A percentile compares a stretch with the other conserved stretches of the same genome.
phyloP scores from a whole-genome alignment of 1,139 yeast species.

The Hyphopichia burtonii region DNA sequence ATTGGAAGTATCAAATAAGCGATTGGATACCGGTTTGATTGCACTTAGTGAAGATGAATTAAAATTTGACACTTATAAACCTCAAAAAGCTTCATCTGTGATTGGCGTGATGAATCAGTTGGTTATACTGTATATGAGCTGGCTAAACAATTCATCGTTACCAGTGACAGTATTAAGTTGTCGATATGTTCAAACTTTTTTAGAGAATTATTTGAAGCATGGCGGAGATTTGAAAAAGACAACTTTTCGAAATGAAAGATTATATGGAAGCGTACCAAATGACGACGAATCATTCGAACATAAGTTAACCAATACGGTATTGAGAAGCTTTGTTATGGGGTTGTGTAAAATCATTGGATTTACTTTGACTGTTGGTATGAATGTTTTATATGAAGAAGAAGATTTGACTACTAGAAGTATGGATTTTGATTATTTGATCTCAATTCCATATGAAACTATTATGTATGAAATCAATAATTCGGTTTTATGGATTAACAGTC shows the following conservation, averaged over 20 bases:
- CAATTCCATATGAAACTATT: slow-evolving; percentile 22
- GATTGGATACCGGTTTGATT: slow-evolving; percentile 63
- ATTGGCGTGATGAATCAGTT: slow-evolving; percentile 48
- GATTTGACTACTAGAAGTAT: slow-evolving; percentile 66
- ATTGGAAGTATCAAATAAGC: slow-evolving; percentile 59
- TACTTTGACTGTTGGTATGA: slow-evolving; percentile 48
- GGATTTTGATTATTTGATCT: slow-evolving; percentile 43
- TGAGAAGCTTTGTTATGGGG: slow-evolving; percentile 49
- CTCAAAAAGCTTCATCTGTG: slow-evolving; percentile 34
- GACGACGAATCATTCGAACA: slow-evolving; percentile 14
- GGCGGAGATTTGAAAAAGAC: slow-evolving; percentile 14
- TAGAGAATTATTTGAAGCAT: slow-evolving; percentile 35
- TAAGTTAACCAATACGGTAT: slow-evolving; percentile 44
- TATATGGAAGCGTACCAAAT: slow-evolving; percentile 5
- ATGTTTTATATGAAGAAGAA: slow-evolving; percentile 74
- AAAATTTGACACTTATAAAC: slow-evolving; percentile 32
- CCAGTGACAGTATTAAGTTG: slow-evolving; percentile 66
- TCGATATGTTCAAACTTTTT: slow-evolving; percentile 56
- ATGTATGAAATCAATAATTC: slow-evolving; percentile 20
- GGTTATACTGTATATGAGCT: slow-evolving; percentile 46
- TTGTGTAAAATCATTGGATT: slow-evolving; percentile 53
- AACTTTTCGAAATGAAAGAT: slow-evolving; percentile 19
- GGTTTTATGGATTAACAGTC: slow-evolving; percentile 18
- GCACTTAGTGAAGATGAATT: slow-evolving; percentile 39
- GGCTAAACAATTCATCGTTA: slow-evolving; percentile 64